Base-by-base conservation (phyloP, 176 grass and related monocot species). In the Coix lacrymajobi region DNA sequence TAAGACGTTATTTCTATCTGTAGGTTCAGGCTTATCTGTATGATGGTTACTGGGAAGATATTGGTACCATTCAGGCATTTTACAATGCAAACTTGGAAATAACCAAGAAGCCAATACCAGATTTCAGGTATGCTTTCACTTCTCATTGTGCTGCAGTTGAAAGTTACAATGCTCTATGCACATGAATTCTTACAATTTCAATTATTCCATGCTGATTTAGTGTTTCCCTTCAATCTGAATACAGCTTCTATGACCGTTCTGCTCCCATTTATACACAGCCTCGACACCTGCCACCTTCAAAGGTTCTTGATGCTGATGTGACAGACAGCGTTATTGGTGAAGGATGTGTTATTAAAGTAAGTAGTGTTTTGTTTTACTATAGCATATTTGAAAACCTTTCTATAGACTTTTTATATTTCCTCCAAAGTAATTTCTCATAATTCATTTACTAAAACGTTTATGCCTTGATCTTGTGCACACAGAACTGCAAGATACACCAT, bases 31-130 rank as follows among this genome's bases (percentile, higher is more conserved):
- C 96, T 33, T 99, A 96, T 76, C 69, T 99, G 19, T 99, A 87
- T 32, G 93, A 99, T 92, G 97, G 97, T 58, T 99, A 99, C 54
- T 99, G 97, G 97, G 97, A 99, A 87, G 97, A 99, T 77, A 99
- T 99, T 61, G 94, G 94, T 73, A 97, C 94, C 3, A 97, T 97
- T 15, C 89, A 94, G 79, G 91, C 93, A 78, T 92, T 95, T 57
- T 95, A 95, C 80, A 92, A 95, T 4, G 90, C 97, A 61, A 99
- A 99, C 86, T 85, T 99, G 37, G 97, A 93, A 76, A 96, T 99
- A 76, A 99, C 97, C 19, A 99, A 99, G 72, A 99, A 96, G 60
- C 97, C 97, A 48, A 4, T 96, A 19, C 97, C 97, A 12, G 93
- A 99, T 94, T 99, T 96, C 85, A 99, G 93, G 97, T 99, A 81